Evolutionary conservation across 2,329 filamentous ascomycete species (phyloP).

Genomic region (Stagonosporopsis chrysanthemi): DNA sequence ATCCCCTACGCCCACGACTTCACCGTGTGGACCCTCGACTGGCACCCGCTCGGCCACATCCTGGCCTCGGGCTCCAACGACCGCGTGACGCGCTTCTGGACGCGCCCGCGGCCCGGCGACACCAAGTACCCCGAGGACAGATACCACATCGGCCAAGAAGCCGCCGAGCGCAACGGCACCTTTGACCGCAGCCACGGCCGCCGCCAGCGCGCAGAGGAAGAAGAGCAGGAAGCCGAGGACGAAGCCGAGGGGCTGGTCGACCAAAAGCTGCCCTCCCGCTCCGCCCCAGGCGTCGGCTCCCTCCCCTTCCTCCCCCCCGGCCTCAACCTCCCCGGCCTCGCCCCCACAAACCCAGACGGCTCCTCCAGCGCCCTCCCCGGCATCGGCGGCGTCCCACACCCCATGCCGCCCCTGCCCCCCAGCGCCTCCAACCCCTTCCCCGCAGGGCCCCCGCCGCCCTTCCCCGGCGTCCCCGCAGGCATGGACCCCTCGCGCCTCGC

Average conservation of each 20-base stretch:
- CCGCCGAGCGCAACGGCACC: constrained; percentile 93
- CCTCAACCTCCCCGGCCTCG: constrained; percentile 45
- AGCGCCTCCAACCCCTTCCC: constrained; percentile 31
- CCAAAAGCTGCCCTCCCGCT: constrained; percentile 77
- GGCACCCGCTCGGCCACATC: constrained; percentile 96
- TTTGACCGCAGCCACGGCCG: constrained; percentile 83
- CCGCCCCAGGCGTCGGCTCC: constrained; percentile 52
- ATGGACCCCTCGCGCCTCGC: constrained; percentile 44
- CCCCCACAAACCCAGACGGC: constrained; percentile 47
- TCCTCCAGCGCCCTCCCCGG: constrained; percentile 57
- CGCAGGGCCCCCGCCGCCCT: constrained; percentile 26
- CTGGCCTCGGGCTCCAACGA: constrained; percentile 96
- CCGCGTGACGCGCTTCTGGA: constrained; percentile 96
- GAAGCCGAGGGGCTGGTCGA: constrained; percentile 92
- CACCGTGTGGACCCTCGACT: constrained; percentile 96
- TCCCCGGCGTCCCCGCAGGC: constrained; percentile 32
- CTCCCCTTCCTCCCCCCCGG: constrained; percentile 70
- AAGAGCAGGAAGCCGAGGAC: constrained; percentile 92
- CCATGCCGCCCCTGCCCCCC: constrained; percentile 30
- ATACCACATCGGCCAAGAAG: constrained; percentile 93
- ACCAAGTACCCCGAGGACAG: constrained; percentile 85
- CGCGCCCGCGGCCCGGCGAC: constrained; percentile 86
- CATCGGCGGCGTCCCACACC: constrained; percentile 53
- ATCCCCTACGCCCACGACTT: constrained; percentile 90
- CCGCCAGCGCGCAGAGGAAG: constrained; percentile 84